These are phyloP conservation scores for Microdochium trichocladiopsis DNA, from an alignment of 2,329 filamentous ascomycete genomes.

Conservation along the genomic window DNA sequence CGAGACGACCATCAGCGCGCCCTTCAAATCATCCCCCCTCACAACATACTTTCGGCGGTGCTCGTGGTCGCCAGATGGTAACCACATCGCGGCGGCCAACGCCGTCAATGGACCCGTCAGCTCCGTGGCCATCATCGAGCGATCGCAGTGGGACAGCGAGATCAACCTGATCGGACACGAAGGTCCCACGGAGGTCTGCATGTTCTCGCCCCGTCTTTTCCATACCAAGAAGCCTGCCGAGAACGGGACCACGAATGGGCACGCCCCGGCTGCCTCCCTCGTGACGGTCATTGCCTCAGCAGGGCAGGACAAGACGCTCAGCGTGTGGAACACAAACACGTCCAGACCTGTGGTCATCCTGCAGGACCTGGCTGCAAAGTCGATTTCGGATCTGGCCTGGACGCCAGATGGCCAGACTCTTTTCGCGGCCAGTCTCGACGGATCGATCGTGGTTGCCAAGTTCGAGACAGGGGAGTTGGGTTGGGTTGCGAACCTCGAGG, in stretches of 20 bases:
- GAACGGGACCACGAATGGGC: conserved; percentile 40
- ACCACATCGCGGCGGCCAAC: conserved; percentile 94
- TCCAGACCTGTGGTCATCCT: conserved; percentile 84
- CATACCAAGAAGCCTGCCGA: conserved; percentile 59
- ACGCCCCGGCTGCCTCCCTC: conserved; percentile 37
- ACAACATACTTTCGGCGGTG: conserved; percentile 96
- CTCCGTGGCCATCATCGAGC: conserved; percentile 92
- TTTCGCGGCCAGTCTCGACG: conserved; percentile 83
- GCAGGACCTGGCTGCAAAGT: conserved; percentile 82
- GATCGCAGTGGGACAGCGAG: conserved; percentile 88
- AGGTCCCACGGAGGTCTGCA: conserved; percentile 92
- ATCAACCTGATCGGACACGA: conserved; percentile 98
- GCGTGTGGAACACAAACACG: conserved; percentile 96
- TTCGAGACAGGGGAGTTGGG: conserved; percentile 87
- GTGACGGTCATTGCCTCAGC: conserved; percentile 96
- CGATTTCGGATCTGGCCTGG: conserved; percentile 92
- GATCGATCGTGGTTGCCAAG: conserved; percentile 72
- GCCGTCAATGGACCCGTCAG: conserved; percentile 96
- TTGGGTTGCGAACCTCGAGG: conserved; percentile 75
- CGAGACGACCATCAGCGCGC: conserved; percentile 81
- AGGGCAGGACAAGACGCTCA: conserved; percentile 92
- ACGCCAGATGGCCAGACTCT: conserved; percentile 83
- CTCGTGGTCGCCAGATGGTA: conserved; percentile 96
- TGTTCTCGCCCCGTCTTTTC: conserved; percentile 91
- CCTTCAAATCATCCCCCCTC: conserved; percentile 85